Evolutionary conservation across 352 stramenopile genomes (phyloP), one percentile per base, ranked within the genome.

Genomic region (Phytophthora vignae): DNA sequence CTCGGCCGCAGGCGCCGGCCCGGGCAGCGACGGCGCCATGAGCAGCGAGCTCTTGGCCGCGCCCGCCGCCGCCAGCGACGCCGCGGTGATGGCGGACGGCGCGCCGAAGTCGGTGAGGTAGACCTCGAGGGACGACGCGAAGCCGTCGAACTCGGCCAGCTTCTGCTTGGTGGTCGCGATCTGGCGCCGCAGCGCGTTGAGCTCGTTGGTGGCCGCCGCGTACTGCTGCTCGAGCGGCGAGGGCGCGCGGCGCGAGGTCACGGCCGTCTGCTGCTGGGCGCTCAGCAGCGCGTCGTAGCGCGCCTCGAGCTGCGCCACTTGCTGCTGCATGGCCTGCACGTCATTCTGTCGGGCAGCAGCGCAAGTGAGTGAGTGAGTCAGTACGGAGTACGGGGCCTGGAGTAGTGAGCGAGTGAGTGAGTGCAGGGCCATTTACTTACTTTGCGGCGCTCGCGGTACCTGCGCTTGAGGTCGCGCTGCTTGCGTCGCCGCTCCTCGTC

Each of bases 311-410:
- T 73, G 44, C 27, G 46, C 50, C 9, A 86, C 79, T 33, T 86
- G 67, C 36, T 69, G 66, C 58, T 81, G 73, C 79, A 86, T 86
- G 60, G 60, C 42, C 56, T 83, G 76, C 44, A 86, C 74, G 46
- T 86, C 74, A 61, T 74, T 70, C 79, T 86, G 50, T 31, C 15
- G 19, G 9, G 1, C 11, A 42, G 19, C 38, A 64, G 62, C 25
- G 36, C 56, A 19, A 25, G 61, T 70, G 25, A 70, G 60, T 56
- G 8, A 14, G 33, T 40, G 9, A 14, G 33, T 25, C 22, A 25
- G 22, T 25, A 25, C 22, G 22, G 22, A 25, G 22, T 25, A 25
- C 22, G 22, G 9, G 33, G 8, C 9, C 27, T 31, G 27, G 2
- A 31, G 27, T 29, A 25, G 22, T 2, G 22, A 25, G 22, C 22